These are phyloP conservation scores for sorghum (Sorghum bicolor) DNA, from an alignment of 176 grass and related monocot genomes.

Conservation along the genomic window Sorghum_bicolor_NCBIv3 NC_012879.2:56223501-56224000, in stretches of 20 bases:
- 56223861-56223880: background rate
- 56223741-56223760: background rate
- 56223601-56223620: constrained; percentile 16
- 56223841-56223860: no score
- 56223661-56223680: no score
- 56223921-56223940: background rate
- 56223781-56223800: no score
- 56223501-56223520: background rate
- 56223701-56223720: background rate
- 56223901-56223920: background rate
- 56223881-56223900: background rate
- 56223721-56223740: background rate
- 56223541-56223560: background rate
- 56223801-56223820: no score
- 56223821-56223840: no score
- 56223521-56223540: background rate
- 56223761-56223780: no score
- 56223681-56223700: background rate
- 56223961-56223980: background rate
- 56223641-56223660: background rate
- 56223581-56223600: background rate
- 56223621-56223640: background rate
- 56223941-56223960: background rate
- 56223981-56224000: background rate
- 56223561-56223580: background rate